A percentile compares a stretch with the other conserved stretches of the same genome.
Conservation (phyloP, 2,329 filamentous ascomycete species). For the Phaeoacremonium minimum region DNA sequence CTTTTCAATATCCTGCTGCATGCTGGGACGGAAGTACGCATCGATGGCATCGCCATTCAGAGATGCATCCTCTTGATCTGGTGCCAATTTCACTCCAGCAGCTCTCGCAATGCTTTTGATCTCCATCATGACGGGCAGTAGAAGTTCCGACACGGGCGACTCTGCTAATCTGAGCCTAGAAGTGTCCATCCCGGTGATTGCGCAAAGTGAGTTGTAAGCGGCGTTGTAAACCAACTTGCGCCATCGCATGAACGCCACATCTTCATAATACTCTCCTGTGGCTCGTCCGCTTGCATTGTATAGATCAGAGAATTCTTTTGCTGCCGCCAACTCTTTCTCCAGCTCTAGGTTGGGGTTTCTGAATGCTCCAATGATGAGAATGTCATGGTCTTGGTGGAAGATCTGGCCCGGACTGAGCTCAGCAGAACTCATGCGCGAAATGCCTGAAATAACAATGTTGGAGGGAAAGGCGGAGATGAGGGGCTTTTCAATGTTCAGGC, state of each 20-base stretch:
- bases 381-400: conserved; percentile 46
- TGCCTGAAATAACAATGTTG: conserved; percentile 46
- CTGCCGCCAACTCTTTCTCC: conserved; percentile 12
- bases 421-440: conserved; percentile 45
- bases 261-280: conserved; percentile 27
- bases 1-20: conserved; percentile 45
- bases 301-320: conserved; percentile 33
- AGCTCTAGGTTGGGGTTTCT: conserved; percentile 26
- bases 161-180: conserved; percentile 38
- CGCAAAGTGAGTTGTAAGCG: conserved; percentile 44
- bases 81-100: conserved; percentile 33
- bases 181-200: conserved; percentile 43
- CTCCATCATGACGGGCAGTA: conserved; percentile 47
- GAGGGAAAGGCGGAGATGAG: conserved; percentile 43
- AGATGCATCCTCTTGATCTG: conserved; percentile 34
- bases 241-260: conserved; percentile 37
- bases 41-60: conserved; percentile 42
- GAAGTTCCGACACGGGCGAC: conserved; percentile 35
- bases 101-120: conserved; percentile 38
- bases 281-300: conserved; percentile 41
- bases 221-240: conserved; percentile 41
- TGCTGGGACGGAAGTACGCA: conserved; percentile 44
- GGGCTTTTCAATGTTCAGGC: conserved; percentile 56
- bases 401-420: conserved; percentile 42
- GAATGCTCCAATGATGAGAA: conserved; percentile 45